A percentile compares a stretch with the other conserved stretches of the same genome.
Evolutionary conservation across 495 filamentous ascomycete species (phyloP).

Genomic region (Chaetomium fimeti): DNA sequence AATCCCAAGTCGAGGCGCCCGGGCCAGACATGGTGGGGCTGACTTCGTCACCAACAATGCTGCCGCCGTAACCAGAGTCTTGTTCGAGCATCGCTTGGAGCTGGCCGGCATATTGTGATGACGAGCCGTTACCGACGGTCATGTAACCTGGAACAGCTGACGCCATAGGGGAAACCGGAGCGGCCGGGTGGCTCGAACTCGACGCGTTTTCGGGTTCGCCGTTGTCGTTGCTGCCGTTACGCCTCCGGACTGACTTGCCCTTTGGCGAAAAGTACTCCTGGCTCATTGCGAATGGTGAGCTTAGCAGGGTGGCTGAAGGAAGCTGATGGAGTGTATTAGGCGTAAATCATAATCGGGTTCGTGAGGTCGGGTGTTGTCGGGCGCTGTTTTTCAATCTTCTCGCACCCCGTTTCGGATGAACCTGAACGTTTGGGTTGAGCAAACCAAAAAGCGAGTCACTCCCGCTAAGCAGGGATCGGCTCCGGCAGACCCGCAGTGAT

Average conservation of each 20-base stretch:
- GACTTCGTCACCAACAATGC: constrained; percentile 50
- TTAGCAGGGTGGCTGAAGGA: constrained; percentile 4
- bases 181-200: constrained; percentile 14
- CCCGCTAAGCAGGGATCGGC: background rate
- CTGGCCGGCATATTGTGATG: constrained; percentile 66
- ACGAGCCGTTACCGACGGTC: constrained; percentile 81
- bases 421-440: constrained; percentile 13
- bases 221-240: constrained; percentile 26
- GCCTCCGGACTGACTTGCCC: constrained; percentile 32
- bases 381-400: background rate
- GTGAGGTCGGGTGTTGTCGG: constrained; percentile 8
- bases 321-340: background rate
- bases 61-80: constrained; percentile 91
- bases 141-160: constrained; percentile 64
- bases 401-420: constrained; percentile 18
- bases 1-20: constrained; percentile 36
- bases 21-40: constrained; percentile 38
- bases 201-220: constrained; percentile 27
- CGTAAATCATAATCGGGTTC: background rate
- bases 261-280: constrained; percentile 61
- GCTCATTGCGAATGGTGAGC: constrained; percentile 59
- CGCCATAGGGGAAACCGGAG: constrained; percentile 25
- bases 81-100: constrained; percentile 71
- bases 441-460: constrained; percentile 15
- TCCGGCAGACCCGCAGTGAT: background rate